phyloP scores from a whole-genome alignment of 345 rosid species.

The Anacardium occidentale region DNA sequence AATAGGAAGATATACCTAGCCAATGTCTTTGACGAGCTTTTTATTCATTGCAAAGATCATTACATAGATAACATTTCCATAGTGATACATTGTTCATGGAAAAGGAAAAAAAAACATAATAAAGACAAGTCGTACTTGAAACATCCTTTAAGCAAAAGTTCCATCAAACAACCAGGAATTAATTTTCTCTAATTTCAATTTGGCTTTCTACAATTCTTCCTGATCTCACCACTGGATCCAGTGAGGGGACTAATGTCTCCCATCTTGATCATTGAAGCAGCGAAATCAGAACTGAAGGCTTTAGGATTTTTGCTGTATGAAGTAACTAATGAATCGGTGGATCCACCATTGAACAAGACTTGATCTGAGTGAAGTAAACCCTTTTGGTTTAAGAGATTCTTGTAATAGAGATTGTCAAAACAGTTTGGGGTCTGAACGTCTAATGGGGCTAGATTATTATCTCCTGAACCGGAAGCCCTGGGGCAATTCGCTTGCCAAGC shows the following conservation, averaged over 20 bases:
- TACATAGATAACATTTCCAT: no score
- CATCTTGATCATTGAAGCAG: constrained; percentile 51
- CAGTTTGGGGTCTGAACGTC: constrained; percentile 35
- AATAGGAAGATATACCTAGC: no score
- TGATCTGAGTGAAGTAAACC: constrained; percentile 61
- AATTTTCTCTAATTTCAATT: constrained; percentile 23
- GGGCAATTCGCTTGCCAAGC: constrained; percentile 41
- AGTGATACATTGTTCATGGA: no score
- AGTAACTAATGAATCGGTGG: constrained; percentile 47
- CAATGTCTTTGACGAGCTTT: no score
- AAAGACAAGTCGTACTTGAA: no score
- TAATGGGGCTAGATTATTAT: constrained; percentile 37
- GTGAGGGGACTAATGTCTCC: constrained; percentile 51
- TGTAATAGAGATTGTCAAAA: constrained; percentile 46
- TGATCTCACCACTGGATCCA: constrained; percentile 49
- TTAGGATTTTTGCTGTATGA: constrained; percentile 23
- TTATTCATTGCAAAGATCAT: no score
- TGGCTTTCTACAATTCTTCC: constrained; percentile 44
- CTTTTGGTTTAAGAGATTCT: constrained; percentile 30
- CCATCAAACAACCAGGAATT: no score
- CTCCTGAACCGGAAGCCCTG: constrained; percentile 30
- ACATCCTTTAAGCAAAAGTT: no score
- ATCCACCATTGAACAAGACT: constrained; percentile 42
- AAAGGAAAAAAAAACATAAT: no score
- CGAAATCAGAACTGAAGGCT: constrained; percentile 44